Conservation (phyloP, 768 basidiomycete species). For the Fibroporia radiculosa region DNA sequence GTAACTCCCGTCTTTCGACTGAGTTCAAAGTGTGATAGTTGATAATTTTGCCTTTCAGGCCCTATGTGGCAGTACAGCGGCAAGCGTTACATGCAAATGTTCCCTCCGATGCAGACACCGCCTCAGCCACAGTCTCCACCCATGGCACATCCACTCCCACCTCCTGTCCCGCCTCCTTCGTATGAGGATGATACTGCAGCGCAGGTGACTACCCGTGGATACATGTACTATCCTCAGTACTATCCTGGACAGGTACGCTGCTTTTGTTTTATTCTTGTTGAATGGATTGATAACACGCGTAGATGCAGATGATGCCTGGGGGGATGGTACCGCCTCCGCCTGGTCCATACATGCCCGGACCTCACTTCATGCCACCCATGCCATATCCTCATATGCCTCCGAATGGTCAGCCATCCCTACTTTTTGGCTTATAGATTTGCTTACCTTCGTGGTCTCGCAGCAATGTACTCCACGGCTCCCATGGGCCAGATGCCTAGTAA, state of each 20-base stretch:
- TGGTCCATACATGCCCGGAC: constrained; percentile 60
- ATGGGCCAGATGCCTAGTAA: constrained; percentile 87
- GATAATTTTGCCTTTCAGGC: constrained; percentile 32
- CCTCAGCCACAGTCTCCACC: constrained; percentile 61
- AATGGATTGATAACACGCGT: constrained; percentile 8
- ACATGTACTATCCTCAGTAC: constrained; percentile 77
- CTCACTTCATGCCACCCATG: constrained; percentile 80
- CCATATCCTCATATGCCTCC: constrained; percentile 78
- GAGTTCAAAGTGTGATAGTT: not conserved
- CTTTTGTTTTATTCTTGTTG: constrained; percentile 2
- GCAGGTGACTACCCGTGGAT: constrained; percentile 45
- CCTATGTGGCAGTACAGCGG: constrained; percentile 85
- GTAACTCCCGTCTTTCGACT: constrained; percentile 23
- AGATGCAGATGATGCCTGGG: constrained; percentile 87
- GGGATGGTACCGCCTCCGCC: constrained; percentile 77
- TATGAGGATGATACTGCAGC: constrained; percentile 74
- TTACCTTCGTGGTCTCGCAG: too few species aligned
- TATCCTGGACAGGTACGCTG: constrained; percentile 66
- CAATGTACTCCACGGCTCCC: constrained; percentile 74
- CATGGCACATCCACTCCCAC: constrained; percentile 59
- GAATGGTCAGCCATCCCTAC: constrained; percentile 41
- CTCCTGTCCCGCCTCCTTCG: constrained; percentile 61
- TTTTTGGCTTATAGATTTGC: constrained; percentile 6
- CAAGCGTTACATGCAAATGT: constrained; percentile 77
- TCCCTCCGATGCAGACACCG: constrained; percentile 52